phyloP scores from a whole-genome alignment of 2,329 filamentous ascomycete species.

The Grosmannia huntii region DNA sequence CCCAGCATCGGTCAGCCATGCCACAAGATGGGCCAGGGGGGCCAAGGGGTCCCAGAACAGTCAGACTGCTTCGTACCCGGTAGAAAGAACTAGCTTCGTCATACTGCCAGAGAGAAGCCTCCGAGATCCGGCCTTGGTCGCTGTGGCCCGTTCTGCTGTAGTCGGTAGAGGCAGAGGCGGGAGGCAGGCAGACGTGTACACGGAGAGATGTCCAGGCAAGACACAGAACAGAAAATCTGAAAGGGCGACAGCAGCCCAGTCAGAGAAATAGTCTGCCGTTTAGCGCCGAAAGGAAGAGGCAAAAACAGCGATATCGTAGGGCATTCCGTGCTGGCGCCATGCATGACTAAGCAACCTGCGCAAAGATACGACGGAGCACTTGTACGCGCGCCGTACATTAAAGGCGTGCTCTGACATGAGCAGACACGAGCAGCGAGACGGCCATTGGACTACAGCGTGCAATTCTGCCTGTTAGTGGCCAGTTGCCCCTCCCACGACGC shows the following conservation, averaged over 20 bases:
- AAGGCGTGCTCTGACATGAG: too few relatives aligned
- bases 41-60: neutral
- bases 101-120: conserved; percentile 23
- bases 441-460: neutral
- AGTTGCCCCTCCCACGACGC: neutral
- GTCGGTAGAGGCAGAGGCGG: too few relatives aligned
- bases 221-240: neutral
- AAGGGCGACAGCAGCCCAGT: neutral
- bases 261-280: neutral
- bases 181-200: neutral
- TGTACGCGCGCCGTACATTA: neutral
- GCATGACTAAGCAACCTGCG: neutral
- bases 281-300: neutral
- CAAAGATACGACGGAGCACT: too few relatives aligned
- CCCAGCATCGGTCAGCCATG: conserved; percentile 11
- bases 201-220: neutral
- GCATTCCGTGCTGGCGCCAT: neutral
- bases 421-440: too few relatives aligned
- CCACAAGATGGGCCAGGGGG: neutral
- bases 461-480: neutral
- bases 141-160: neutral
- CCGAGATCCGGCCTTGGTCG: neutral
- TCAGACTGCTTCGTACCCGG: conserved; percentile 47
- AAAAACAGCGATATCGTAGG: neutral
- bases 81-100: conserved; percentile 76